Evolutionary conservation across 306 rosid species (phyloP).

Genomic region (Astragalus glycyphyllos): DNA sequence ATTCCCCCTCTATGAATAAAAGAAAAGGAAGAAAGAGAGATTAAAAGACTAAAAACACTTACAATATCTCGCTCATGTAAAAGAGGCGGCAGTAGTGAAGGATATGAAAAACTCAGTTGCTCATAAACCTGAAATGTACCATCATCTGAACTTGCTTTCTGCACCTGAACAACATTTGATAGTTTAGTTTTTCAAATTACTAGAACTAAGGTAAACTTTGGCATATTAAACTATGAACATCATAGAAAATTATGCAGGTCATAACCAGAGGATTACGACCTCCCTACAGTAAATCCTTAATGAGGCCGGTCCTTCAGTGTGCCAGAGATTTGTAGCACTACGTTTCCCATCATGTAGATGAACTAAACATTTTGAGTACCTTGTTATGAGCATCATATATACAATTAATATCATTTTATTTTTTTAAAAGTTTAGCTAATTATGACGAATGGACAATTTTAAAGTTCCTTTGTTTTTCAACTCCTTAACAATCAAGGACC

Average conservation of each 20-base stretch:
- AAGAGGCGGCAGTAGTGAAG: constrained; percentile 83
- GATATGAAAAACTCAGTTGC: constrained; percentile 77
- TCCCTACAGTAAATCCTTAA: too few species aligned
- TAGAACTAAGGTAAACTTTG: constrained; percentile 3
- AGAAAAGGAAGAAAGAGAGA: neutral
- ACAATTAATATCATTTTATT: too few species aligned
- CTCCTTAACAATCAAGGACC: constrained; percentile 1
- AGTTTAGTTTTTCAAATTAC: constrained; percentile 14
- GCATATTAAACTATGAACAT: neutral
- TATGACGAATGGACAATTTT: neutral
- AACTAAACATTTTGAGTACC: too few species aligned
- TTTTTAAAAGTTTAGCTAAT: neutral
- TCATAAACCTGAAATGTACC: constrained; percentile 76
- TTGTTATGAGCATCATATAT: too few species aligned
- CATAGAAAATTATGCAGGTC: too few species aligned
- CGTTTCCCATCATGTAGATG: too few species aligned
- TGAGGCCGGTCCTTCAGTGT: too few species aligned
- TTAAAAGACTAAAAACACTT: constrained; percentile 41
- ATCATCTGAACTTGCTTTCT: constrained; percentile 63
- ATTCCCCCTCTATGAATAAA: neutral
- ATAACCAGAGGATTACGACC: too few species aligned
- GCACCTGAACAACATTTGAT: constrained; percentile 37
- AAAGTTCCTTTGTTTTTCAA: neutral
- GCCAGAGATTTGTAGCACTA: too few species aligned
- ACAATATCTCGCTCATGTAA: constrained; percentile 91